A percentile compares a stretch with the other conserved stretches of the same genome.
Conservation (phyloP, 1,284 basidiomycete genomes). For the Fomes fomentarius region DNA sequence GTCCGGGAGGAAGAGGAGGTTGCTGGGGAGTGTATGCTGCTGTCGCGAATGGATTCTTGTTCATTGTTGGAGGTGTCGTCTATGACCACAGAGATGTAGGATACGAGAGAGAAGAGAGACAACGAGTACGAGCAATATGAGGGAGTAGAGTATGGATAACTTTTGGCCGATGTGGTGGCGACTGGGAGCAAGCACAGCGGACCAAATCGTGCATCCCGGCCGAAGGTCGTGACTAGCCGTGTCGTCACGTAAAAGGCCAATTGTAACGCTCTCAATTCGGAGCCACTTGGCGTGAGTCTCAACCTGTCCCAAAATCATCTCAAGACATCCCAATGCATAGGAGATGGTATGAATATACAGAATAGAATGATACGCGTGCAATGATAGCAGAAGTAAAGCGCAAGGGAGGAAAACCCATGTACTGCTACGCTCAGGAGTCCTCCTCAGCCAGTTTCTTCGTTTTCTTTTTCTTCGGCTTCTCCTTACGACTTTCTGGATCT, state of each 20-base stretch:
- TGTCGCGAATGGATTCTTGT: conserved; percentile 80
- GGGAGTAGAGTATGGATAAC: conserved; percentile 21
- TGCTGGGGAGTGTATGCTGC: conserved; percentile 69
- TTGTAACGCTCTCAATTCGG: not conserved
- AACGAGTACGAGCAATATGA: conserved; percentile 18
- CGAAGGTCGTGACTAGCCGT: not conserved
- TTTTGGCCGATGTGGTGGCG: conserved; percentile 17
- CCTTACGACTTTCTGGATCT: conserved; percentile 21
- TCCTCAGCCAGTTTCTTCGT: conserved; percentile 31
- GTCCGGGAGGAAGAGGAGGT: conserved; percentile 77
- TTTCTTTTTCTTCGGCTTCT: conserved; percentile 35
- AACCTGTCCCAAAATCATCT: not conserved
- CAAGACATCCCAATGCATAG: not conserved
- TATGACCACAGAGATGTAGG: conserved; percentile 5
- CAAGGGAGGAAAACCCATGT: not conserved
- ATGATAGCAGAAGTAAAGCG: not conserved
- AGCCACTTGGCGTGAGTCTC: not conserved
- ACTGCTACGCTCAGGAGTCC: conserved; percentile 4
- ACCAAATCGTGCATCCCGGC: not conserved
- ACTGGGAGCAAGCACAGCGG: conserved; percentile 12
- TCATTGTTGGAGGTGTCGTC: conserved; percentile 46
- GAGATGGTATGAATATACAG: not conserved
- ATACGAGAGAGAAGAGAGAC: conserved; percentile 5
- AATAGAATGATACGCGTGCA: not conserved
- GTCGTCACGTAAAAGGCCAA: not conserved